Evolutionary conservation across 371 early-diverging fungal species (phyloP).

Genomic region (Blastocladiella emersonii): DNA sequence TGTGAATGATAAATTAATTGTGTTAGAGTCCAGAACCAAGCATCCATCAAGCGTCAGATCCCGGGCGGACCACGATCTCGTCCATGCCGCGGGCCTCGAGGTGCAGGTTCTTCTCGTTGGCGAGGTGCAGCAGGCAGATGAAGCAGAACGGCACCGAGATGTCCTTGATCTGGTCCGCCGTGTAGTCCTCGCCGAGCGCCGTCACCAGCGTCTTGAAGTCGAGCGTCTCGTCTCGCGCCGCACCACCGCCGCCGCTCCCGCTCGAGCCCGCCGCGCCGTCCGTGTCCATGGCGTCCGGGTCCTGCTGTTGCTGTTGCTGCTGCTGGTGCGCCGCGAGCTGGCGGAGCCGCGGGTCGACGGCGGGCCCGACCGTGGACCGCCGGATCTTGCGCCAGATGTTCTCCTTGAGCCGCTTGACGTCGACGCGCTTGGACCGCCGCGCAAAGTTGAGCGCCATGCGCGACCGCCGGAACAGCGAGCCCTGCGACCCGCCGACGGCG

Average conservation of each 20-base stretch:
- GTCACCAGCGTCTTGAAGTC: slow-evolving; percentile 57
- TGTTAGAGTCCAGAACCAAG: too few species aligned
- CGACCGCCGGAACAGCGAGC: background rate
- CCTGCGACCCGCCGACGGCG: too few species aligned
- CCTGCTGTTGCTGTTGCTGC: slow-evolving; percentile 8
- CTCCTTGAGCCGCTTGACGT: slow-evolving; percentile 87
- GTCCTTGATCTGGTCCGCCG: slow-evolving; percentile 61
- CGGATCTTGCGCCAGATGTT: slow-evolving; percentile 73
- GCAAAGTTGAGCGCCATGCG: slow-evolving; percentile 52
- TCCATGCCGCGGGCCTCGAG: background rate
- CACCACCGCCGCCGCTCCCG: slow-evolving; percentile 13
- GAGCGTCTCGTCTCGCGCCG: slow-evolving; percentile 34
- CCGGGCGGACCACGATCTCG: background rate
- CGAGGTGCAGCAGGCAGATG: slow-evolving; percentile 88
- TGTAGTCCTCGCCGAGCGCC: slow-evolving; percentile 51
- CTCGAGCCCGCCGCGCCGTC: slow-evolving; percentile 5
- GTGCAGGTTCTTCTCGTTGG: slow-evolving; percentile 73
- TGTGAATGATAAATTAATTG: too few species aligned
- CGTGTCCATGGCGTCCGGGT: slow-evolving; percentile 2
- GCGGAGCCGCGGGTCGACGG: background rate
- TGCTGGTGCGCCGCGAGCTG: background rate
- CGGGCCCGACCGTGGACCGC: background rate
- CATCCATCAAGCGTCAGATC: too few species aligned
- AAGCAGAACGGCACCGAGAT: slow-evolving; percentile 92
- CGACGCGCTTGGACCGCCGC: slow-evolving; percentile 76